These are phyloP conservation scores for Aspergillus felis DNA, from an alignment of 2,329 filamentous ascomycete genomes.

Conservation along the genomic window DNA sequence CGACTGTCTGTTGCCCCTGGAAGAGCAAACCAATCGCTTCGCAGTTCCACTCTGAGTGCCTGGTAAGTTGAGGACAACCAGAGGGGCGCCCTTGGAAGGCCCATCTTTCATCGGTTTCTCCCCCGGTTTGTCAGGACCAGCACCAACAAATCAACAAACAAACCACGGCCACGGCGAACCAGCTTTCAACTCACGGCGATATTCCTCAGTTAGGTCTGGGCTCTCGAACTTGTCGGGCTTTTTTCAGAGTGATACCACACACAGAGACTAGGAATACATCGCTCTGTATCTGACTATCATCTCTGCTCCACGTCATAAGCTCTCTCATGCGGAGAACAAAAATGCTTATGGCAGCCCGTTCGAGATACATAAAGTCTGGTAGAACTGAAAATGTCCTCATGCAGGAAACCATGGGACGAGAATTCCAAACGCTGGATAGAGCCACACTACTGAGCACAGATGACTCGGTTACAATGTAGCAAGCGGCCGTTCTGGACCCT, in stretches of 20 bases:
- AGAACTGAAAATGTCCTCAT: background rate
- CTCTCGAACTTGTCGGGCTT: background rate
- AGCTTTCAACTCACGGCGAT: background rate
- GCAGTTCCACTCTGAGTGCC: background rate
- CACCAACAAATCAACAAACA: constrained; percentile 4
- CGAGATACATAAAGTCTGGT: background rate
- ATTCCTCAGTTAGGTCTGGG: background rate
- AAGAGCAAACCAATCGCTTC: constrained; percentile 5
- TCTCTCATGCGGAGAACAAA: background rate
- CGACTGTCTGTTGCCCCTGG: constrained; percentile 1
- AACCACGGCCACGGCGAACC: background rate
- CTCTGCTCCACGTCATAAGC: background rate
- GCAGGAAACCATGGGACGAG: background rate
- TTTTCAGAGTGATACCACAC: background rate
- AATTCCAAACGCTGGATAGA: background rate
- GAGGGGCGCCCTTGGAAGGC: background rate
- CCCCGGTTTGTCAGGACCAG: constrained; percentile 21
- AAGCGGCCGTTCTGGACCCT: background rate
- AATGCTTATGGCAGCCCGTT: background rate
- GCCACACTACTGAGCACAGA: background rate
- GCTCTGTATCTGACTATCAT: background rate
- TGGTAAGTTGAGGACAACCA: background rate
- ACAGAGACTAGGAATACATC: background rate
- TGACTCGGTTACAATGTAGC: background rate
- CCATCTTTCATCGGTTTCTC: constrained; percentile 12